phyloP scores from a whole-genome alignment of 345 rosid genomes.

The Gossypioides kirkii region DNA sequence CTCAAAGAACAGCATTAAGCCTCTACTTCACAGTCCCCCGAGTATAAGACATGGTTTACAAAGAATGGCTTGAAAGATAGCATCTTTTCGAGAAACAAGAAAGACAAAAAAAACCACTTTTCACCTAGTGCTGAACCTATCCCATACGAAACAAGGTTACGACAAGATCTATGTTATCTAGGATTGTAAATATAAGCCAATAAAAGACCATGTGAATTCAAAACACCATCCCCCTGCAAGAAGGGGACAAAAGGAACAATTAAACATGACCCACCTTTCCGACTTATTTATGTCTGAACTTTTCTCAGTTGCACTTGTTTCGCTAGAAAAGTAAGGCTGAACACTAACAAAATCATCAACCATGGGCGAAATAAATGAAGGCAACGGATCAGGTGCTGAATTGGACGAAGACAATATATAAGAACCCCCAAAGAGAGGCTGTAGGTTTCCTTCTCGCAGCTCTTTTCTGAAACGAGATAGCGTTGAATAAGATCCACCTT shows the following conservation, averaged over 20 bases:
- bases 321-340: constrained; percentile 40
- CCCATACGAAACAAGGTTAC: not conserved
- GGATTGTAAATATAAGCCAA: not conserved
- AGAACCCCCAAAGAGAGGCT: constrained; percentile 66
- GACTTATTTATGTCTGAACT: constrained; percentile 29
- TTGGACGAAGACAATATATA: constrained; percentile 66
- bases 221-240: not conserved
- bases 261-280: constrained; percentile 39
- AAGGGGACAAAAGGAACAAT: not conserved
- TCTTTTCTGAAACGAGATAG: constrained; percentile 78
- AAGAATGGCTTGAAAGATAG: not conserved
- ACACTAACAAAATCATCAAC: constrained; percentile 45
- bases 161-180: not conserved
- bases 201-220: not conserved
- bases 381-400: constrained; percentile 79
- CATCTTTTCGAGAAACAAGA: not conserved
- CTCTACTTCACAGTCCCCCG: not conserved
- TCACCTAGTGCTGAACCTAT: not conserved
- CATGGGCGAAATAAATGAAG: constrained; percentile 80
- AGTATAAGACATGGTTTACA: not conserved
- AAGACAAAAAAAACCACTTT: not conserved
- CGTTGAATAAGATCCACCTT: constrained; percentile 70
- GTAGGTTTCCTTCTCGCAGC: constrained; percentile 82
- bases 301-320: constrained; percentile 47
- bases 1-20: not conserved